A percentile compares a stretch with the other conserved stretches of the same genome.
These are phyloP conservation scores for Tricholoma hemisulphureum DNA, from an alignment of 768 basidiomycete species.

Conservation along the genomic window DNA sequence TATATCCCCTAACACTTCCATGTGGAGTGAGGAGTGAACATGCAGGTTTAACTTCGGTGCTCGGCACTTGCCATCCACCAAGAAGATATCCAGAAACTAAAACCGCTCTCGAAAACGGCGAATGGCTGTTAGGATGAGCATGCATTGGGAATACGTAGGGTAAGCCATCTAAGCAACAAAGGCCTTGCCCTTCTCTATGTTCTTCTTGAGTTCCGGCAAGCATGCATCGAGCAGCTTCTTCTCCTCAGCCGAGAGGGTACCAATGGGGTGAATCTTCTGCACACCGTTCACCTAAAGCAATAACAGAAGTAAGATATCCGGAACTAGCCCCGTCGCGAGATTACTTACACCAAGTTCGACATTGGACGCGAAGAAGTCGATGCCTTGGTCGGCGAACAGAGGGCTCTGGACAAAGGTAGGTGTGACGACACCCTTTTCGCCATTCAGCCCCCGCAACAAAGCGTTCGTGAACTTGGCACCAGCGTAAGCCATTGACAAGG, in stretches of 20 bases:
- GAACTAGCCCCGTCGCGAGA: neutral
- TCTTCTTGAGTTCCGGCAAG: conserved; percentile 92
- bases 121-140: neutral
- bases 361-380: conserved; percentile 92
- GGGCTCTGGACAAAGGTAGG: conserved; percentile 90
- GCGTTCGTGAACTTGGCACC: conserved; percentile 88
- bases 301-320: conserved; percentile 10
- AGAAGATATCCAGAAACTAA: neutral
- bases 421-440: conserved; percentile 82
- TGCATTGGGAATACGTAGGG: neutral
- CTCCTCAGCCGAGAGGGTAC: conserved; percentile 77
- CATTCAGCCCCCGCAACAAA: conserved; percentile 80
- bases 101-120: neutral
- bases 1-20: too few relatives aligned
- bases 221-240: conserved; percentile 83
- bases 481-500: conserved; percentile 93
- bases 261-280: conserved; percentile 87
- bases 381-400: conserved; percentile 78
- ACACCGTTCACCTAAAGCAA: conserved; percentile 76
- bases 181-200: conserved; percentile 92
- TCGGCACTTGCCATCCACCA: too few relatives aligned
- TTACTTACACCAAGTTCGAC: conserved; percentile 87
- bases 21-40: too few relatives aligned
- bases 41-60: too few relatives aligned
- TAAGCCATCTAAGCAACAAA: conserved; percentile 49